Evolutionary conservation across 805 yeast species (phyloP).

Genomic region (Saccharomyces cerevisiae): DNA sequence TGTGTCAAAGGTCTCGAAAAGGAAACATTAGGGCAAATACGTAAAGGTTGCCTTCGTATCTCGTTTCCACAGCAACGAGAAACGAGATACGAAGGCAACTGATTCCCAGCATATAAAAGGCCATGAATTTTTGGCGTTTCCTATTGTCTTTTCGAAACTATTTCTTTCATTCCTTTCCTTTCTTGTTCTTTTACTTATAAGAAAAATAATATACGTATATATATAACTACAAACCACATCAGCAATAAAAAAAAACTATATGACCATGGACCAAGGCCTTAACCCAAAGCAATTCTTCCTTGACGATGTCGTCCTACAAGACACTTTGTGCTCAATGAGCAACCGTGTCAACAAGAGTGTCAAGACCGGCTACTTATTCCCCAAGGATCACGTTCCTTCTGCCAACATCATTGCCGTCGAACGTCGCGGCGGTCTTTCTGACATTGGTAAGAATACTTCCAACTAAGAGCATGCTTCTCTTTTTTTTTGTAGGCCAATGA

Average conservation of each 20-base stretch:
- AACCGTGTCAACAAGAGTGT: constrained; percentile 7
- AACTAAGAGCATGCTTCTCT: not conserved
- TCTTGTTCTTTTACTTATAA: not conserved
- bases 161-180: not conserved
- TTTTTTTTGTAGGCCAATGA: not conserved
- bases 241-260: not conserved
- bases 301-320: not conserved
- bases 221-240: not conserved
- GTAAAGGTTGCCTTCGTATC: not conserved
- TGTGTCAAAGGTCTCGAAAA: not conserved
- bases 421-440: not conserved
- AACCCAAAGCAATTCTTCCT: not conserved
- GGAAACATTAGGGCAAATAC: not conserved
- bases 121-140: not conserved
- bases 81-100: not conserved
- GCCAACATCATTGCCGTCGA: not conserved
- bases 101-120: not conserved
- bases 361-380: constrained; percentile 7
- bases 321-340: not conserved
- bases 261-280: constrained; percentile 48
- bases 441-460: not conserved
- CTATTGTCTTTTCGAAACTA: not conserved
- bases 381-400: constrained; percentile 1
- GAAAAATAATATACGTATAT: not conserved
- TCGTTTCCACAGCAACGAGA: not conserved